phyloP scores from a whole-genome alignment of 2,329 filamentous ascomycete species.

The Alternaria sp. region DNA sequence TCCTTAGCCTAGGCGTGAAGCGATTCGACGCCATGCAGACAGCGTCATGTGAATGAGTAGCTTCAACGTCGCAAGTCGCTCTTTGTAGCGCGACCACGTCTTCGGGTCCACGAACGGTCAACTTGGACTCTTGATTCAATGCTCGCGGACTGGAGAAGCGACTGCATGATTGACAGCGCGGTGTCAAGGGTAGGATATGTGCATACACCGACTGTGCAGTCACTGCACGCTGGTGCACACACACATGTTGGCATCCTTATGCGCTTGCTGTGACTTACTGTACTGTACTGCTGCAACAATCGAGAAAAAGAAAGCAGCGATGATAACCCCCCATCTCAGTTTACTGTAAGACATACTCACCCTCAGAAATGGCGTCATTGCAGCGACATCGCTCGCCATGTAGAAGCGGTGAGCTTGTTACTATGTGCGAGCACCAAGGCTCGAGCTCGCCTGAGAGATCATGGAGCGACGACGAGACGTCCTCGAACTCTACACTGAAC shows the following conservation, averaged over 20 bases:
- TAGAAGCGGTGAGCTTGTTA: constrained; percentile 27
- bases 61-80: constrained; percentile 2
- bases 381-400: constrained; percentile 33
- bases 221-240: not conserved
- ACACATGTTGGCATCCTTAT: not conserved
- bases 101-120: constrained; percentile 11
- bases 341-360: constrained; percentile 1
- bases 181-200: constrained; percentile 11
- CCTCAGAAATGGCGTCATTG: constrained; percentile 21
- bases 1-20: not conserved
- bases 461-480: constrained; percentile 24
- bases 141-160: constrained; percentile 9
- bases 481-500: constrained; percentile 27
- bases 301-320: constrained; percentile 11
- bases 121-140: constrained; percentile 7
- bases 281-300: constrained; percentile 1
- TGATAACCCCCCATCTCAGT: constrained; percentile 1
- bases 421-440: constrained; percentile 29
- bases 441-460: constrained; percentile 19
- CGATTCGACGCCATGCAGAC: constrained; percentile 1
- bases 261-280: constrained; percentile 1
- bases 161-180: constrained; percentile 10
- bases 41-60: constrained; percentile 4
- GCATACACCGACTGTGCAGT: not conserved
- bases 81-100: constrained; percentile 25